These are phyloP conservation scores for Aspergillus sp. DNA, from an alignment of 2,329 filamentous ascomycete species.

Conservation along the genomic window DNA sequence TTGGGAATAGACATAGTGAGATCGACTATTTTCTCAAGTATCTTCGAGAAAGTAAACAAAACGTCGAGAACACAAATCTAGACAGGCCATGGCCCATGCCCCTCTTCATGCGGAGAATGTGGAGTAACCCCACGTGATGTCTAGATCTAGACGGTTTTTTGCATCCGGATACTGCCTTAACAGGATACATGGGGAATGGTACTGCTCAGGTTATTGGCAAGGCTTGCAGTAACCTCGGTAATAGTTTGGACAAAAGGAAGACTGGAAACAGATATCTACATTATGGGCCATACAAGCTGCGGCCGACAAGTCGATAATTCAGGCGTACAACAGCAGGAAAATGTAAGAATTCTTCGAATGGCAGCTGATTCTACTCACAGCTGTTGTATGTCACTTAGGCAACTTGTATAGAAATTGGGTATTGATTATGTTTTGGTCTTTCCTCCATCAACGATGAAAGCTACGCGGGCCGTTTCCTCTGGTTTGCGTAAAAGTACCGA, in stretches of 20 bases:
- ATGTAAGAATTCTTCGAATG: background rate
- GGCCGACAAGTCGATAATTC: too few relatives aligned
- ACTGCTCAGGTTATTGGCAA: background rate
- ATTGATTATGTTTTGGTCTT: background rate
- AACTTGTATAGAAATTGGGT: background rate
- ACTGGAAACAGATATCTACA: background rate
- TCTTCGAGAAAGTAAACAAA: background rate
- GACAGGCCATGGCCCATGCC: background rate
- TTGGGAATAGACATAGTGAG: conserved; percentile 26
- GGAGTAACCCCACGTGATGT: conserved; percentile 1
- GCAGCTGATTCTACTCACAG: background rate
- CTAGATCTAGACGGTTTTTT: background rate
- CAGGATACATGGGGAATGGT: background rate
- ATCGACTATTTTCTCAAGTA: background rate
- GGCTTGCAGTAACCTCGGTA: background rate
- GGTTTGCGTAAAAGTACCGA: background rate
- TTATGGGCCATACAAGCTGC: background rate
- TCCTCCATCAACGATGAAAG: background rate
- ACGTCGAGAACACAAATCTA: background rate
- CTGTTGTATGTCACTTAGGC: background rate
- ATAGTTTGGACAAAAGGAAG: background rate
- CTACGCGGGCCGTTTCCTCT: background rate
- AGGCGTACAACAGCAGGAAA: background rate
- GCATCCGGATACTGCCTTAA: too few relatives aligned
- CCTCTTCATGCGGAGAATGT: background rate